Percentiles rank a stretch among this genome's conserved stretches.
Conservation (phyloP, 1,139 yeast genomes). For the Dujonia santamariae region DNA sequence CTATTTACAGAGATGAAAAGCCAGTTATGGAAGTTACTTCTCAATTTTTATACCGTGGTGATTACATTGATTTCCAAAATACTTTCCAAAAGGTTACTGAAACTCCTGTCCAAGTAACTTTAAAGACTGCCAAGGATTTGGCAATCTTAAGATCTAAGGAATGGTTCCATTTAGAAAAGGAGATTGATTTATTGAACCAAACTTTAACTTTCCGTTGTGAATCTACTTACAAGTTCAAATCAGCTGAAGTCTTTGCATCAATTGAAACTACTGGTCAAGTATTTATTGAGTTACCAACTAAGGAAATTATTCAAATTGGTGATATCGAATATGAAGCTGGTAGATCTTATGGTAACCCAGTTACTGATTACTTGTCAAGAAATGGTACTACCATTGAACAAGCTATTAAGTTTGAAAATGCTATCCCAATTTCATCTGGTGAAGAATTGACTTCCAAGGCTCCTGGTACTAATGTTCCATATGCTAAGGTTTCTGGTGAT, state of each 20-base stretch:
- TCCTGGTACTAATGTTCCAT: conserved; percentile 88
- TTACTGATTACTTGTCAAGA: conserved; percentile 86
- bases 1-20: conserved; percentile 68
- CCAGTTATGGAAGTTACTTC: conserved; percentile 95
- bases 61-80: conserved; percentile 80
- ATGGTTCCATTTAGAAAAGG: conserved; percentile 87
- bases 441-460: conserved; percentile 73
- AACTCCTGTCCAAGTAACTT: conserved; percentile 77
- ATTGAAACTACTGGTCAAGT: conserved; percentile 86
- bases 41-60: conserved; percentile 95
- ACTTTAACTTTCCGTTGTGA: conserved; percentile 87
- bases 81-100: conserved; percentile 89
- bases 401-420: conserved; percentile 85
- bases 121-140: conserved; percentile 79
- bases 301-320: conserved; percentile 87
- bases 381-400: conserved; percentile 93
- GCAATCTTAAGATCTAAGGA: conserved; percentile 94
- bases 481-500: conserved; percentile 97
- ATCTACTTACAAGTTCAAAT: conserved; percentile 78
- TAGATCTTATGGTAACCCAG: conserved; percentile 95
- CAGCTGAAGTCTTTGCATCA: conserved; percentile 70
- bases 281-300: conserved; percentile 84
- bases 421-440: conserved; percentile 82
- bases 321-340: conserved; percentile 88
- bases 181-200: conserved; percentile 71